Evolutionary conservation across 352 stramenopile genomes (phyloP), one percentile per base, ranked within the genome.

Genomic region (Phytophthora boehmeriae): DNA sequence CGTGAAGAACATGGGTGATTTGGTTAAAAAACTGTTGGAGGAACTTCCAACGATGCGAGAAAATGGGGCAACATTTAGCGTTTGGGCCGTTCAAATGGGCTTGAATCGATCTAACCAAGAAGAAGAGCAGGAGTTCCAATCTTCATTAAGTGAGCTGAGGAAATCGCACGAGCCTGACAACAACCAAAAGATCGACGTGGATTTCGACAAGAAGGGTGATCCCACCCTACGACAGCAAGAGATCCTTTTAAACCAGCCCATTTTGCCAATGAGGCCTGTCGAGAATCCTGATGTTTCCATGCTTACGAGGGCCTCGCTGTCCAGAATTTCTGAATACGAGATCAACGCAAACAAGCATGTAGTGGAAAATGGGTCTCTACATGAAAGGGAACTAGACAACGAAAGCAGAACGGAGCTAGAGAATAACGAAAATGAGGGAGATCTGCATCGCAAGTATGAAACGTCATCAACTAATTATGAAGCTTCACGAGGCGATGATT

Each of bases 21-120:
- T 93, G 19, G 34, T 82, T 8, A 78, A 69, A 50, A 89, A 79
- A 17, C 50, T 90, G 57, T 49, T 66, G n/a, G 76, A 88, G 1
- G 79, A 92, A 28, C 49, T 87, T 2, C 56, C 66, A 17, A 30
- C 54, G 4, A 42, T 82, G 14, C 46, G 43, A 22, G 52, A 50
- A 1, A 30, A 16, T 8, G 65, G 50, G n/a, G 66, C 71, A 5
- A 53, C n/a, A 28, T 90, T 84, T 45, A 74, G 50, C 1, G 59
- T 83, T 9, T 82, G 78, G 74, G 75, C 68, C 19, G 57, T 89
- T 17, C 5, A 69, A 19, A 48, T 58, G 20, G 10, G 20, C 2
- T 54, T 23, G 17, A 60, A 25, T 36, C 16, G 13, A 10, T 20
- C 16, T 27, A 69, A 73, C 30, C 64, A 73, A n/a, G 25, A 50